These are phyloP conservation scores for Lactifluus rugatus DNA, from an alignment of 768 basidiomycete genomes.

Conservation along the genomic window DNA sequence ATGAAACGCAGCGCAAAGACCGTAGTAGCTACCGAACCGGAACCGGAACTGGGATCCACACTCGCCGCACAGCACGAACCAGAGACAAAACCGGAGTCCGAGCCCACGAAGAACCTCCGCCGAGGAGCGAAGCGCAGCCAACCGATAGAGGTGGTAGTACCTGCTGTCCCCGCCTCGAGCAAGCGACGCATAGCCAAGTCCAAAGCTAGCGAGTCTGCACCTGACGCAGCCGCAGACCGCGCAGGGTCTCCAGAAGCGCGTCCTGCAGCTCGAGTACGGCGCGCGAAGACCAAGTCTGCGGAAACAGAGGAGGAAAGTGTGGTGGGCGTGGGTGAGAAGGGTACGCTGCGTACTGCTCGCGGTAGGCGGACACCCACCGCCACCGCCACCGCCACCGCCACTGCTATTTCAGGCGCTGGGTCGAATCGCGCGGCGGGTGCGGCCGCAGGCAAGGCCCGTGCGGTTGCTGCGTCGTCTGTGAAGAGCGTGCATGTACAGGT, in stretches of 20 bases:
- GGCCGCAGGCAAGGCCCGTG: conserved; percentile 3
- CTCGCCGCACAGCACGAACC: neutral
- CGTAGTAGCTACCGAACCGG: conserved; percentile 7
- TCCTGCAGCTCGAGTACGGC: neutral
- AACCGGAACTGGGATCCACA: conserved; percentile 5
- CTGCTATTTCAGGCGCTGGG: conserved; percentile 7
- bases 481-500: neutral
- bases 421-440: conserved; percentile 2
- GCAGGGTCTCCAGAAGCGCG: conserved; percentile 12
- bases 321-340: neutral
- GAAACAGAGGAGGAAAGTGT: conserved; percentile 5
- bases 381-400: neutral
- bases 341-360: conserved; percentile 13
- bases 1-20: conserved; percentile 7
- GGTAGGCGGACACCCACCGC: conserved; percentile 19
- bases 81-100: conserved; percentile 1
- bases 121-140: conserved; percentile 13
- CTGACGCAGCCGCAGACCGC: conserved; percentile 14
- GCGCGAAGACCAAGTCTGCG: conserved; percentile 5
- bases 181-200: conserved; percentile 21
- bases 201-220: conserved; percentile 12
- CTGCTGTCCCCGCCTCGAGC: neutral
- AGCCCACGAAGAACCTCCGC: conserved; percentile 14
- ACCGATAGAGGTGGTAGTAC: conserved; percentile 8
- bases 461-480: neutral